These are phyloP conservation scores for Pleodorina starrii DNA, from an alignment of 139 green algal species.

Conservation along the genomic window DNA sequence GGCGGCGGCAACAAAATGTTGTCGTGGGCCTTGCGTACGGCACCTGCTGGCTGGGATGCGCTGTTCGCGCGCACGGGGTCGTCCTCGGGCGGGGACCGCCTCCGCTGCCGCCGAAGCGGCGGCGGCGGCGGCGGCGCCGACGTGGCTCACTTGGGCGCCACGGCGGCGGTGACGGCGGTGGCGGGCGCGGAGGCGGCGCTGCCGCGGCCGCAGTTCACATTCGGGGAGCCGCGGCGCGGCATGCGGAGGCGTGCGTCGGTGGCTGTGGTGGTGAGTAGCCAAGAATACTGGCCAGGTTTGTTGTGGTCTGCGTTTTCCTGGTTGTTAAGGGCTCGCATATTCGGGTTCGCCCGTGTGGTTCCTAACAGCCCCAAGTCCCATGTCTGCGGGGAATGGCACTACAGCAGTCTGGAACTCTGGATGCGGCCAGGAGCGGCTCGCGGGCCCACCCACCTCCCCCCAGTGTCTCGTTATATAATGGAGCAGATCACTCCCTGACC, in stretches of 20 bases:
- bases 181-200: slow-evolving; percentile 25
- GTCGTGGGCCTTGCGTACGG: slow-evolving; percentile 26
- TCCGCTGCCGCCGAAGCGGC: neutral
- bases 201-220: slow-evolving; percentile 14
- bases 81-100: neutral
- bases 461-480: too few species aligned
- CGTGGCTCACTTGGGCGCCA: neutral
- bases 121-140: neutral
- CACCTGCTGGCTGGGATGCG: slow-evolving; percentile 1
- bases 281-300: too few species aligned
- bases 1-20: neutral
- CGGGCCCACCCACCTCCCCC: too few species aligned
- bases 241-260: neutral
- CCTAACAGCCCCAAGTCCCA: too few species aligned
- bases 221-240: slow-evolving; percentile 8
- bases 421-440: too few species aligned
- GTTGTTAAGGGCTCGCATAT: too few species aligned
- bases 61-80: neutral
- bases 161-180: slow-evolving; percentile 1
- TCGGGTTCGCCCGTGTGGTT: too few species aligned
- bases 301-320: too few species aligned
- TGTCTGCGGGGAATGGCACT: too few species aligned
- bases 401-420: too few species aligned
- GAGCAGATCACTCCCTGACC: too few species aligned
- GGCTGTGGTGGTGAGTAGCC: slow-evolving; percentile 11